A percentile compares a stretch with the other conserved stretches of the same genome.
These are phyloP conservation scores for Ogataea henricii DNA, from an alignment of 805 yeast species.

Conservation along the genomic window DNA sequence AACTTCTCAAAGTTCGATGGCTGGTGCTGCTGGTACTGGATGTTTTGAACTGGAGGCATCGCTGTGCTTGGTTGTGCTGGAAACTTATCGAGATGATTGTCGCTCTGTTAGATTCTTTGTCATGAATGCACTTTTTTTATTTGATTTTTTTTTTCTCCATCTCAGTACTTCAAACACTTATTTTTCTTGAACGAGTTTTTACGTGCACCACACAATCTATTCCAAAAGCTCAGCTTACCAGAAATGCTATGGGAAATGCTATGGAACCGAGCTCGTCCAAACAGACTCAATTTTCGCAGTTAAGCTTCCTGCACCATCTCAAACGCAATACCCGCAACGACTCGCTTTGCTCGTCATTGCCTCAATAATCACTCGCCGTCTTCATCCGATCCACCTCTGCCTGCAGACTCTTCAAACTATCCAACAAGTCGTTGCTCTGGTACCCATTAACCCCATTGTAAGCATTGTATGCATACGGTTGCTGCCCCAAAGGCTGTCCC, in stretches of 20 bases:
- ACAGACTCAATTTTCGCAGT: no score
- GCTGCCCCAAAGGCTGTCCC: background rate
- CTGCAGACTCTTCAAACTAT: constrained; percentile 66
- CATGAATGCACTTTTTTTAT: no score
- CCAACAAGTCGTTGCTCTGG: constrained; percentile 49
- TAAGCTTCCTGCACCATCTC: no score
- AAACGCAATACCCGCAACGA: no score
- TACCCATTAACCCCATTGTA: constrained; percentile 19
- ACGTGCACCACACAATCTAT: constrained; percentile 5
- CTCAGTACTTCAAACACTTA: background rate
- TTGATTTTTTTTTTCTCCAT: background rate
- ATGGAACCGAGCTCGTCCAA: no score
- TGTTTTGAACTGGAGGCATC: constrained; percentile 72
- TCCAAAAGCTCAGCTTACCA: background rate
- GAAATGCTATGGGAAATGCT: no score
- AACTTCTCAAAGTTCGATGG: constrained; percentile 94
- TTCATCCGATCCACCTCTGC: constrained; percentile 66
- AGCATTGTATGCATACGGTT: background rate
- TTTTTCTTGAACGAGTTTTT: no score
- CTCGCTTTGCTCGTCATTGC: background rate
- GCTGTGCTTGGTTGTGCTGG: background rate
- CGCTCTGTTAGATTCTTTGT: background rate
- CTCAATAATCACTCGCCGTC: constrained; percentile 16
- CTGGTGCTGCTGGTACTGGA: constrained; percentile 55
- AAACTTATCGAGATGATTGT: no score